Evolutionary conservation across 345 rosid genomes (phyloP).

Genomic region (Salix suchowensis): DNA sequence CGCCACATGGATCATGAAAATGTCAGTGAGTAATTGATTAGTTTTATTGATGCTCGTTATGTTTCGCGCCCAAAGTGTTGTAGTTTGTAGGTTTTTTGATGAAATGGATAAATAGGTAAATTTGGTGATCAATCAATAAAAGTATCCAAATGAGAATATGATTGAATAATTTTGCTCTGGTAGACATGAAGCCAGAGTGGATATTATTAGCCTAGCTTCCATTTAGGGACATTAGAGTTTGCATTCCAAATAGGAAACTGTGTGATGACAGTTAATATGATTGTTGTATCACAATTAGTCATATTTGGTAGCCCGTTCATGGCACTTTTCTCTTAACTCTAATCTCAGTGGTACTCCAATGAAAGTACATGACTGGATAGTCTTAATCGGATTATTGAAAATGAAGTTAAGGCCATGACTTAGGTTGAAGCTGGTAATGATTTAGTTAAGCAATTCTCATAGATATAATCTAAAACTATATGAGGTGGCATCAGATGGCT

Average conservation of each 20-base stretch:
- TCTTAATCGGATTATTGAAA: neutral
- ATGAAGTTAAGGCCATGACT: neutral
- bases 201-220: neutral
- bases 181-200: neutral
- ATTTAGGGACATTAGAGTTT: neutral
- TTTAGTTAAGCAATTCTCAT: neutral
- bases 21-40: conserved; percentile 53
- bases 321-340: neutral
- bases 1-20: conserved; percentile 95
- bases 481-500: neutral
- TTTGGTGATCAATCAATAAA: neutral
- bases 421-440: neutral
- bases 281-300: neutral
- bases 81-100: neutral
- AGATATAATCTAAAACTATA: neutral
- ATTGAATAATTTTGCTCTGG: neutral
- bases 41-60: neutral
- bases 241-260: neutral
- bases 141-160: neutral
- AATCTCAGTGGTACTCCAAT: neutral
- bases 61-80: neutral
- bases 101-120: neutral
- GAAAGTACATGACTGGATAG: neutral
- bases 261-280: no score
- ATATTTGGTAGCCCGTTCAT: neutral